phyloP scores from a whole-genome alignment of 345 rosid species.

The Murraya koenigii region DNA sequence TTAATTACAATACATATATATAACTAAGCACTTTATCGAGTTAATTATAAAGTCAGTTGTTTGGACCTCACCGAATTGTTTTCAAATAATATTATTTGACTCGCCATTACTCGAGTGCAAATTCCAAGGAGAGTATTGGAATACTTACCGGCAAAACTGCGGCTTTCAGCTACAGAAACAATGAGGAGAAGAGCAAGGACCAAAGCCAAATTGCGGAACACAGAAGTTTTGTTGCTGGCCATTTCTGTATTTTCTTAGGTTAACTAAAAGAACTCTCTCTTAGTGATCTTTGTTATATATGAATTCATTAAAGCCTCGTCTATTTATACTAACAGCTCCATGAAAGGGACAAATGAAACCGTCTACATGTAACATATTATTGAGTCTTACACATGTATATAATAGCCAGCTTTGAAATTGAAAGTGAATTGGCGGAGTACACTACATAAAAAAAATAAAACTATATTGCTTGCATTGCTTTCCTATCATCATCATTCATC shows the following conservation, averaged over 20 bases:
- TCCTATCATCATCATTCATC: neutral
- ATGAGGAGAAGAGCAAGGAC: constrained; percentile 17
- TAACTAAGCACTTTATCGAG: too few relatives aligned
- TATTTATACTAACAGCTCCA: neutral
- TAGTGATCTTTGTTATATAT: neutral
- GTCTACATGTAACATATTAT: neutral
- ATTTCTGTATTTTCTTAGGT: neutral
- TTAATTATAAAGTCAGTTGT: too few relatives aligned
- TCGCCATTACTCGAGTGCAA: fast-evolving
- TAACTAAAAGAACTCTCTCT: neutral
- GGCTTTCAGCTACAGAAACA: constrained; percentile 13
- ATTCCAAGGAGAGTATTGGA: neutral
- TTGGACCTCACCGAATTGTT: too few relatives aligned
- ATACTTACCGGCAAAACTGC: neutral
- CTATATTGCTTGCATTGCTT: neutral
- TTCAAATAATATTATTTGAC: too few relatives aligned
- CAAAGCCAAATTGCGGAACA: constrained; percentile 3
- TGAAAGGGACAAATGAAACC: neutral
- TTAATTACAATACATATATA: too few relatives aligned
- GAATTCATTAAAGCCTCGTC: neutral
- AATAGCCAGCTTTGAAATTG: neutral
- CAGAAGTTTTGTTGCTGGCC: constrained; percentile 15
- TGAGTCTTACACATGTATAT: neutral
- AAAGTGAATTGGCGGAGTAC: neutral
- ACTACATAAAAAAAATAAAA: neutral